Evolutionary conservation across 1,284 basidiomycete species (phyloP), one percentile per base, ranked within the genome.

Genomic region (Apiotrichum gracile): DNA sequence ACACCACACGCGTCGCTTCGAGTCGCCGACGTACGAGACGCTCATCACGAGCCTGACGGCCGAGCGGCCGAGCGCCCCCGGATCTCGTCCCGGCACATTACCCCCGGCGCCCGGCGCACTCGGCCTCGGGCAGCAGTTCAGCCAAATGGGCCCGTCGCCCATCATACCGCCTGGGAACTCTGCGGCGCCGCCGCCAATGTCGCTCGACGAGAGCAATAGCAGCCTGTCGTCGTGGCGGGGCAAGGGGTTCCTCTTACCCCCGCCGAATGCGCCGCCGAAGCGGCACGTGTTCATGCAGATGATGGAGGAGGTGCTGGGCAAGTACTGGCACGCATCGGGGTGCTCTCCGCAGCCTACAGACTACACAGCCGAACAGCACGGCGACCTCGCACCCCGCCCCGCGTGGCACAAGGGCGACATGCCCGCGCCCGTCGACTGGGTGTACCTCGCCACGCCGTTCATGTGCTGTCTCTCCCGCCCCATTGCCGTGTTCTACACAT

Each of bases 1-100:
- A 14, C 72, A 74, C 48, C 72, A 74, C 49, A 70, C 69, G 5
- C 65, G 68, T 16, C 61, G 72, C 27, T 74, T 74, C 61, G 61
- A 64, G 49, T 67, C 65, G 49, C 68, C 70, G 37, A 74, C 72
- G 10, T 74, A 74, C 54, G 72, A 70, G 16, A 61, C 62, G n/a
- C 52, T 74, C 27, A 74, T 74, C 57, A 63, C 65, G 4, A 60
- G 63, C 19, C 56, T 74, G 21, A 74, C 72, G 0, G 65, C 69
- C 10, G 69, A 72, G 42, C 55, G 54, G 21, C 9, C 27, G 16
- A 42, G 19, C 19, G 42, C 47, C 16, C 22, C 41, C 0, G 47
- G 54, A 7, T 34, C 52, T 4, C 41, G 42, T 9, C 26, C 34
- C 10, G 24, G 41, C 19, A 16, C 33, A 12, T 40, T 29, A 22